A percentile compares a stretch with the other conserved stretches of the same genome.
Conservation (phyloP, 2,329 filamentous ascomycete species). For the Didymella pinodella region DNA sequence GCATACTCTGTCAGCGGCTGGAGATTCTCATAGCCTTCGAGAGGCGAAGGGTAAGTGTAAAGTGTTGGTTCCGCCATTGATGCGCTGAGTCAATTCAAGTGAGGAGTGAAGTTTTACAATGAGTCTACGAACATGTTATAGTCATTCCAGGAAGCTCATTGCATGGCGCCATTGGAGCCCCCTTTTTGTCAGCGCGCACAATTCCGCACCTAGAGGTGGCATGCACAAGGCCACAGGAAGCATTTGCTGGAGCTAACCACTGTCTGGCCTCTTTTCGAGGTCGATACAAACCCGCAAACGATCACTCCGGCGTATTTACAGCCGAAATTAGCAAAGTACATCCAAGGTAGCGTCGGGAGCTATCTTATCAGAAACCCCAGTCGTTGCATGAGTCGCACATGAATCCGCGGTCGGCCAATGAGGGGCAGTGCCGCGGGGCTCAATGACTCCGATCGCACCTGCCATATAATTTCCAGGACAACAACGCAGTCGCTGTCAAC, state of each 20-base stretch:
- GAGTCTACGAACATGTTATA: neutral
- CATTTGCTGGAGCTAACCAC: neutral
- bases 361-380: conserved; percentile 31
- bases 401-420: conserved; percentile 22
- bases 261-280: neutral
- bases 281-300: neutral
- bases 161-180: conserved; percentile 13
- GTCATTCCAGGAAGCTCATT: neutral
- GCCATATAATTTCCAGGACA: conserved; percentile 38
- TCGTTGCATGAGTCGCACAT: conserved; percentile 33
- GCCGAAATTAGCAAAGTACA: neutral
- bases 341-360: conserved; percentile 3
- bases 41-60: conserved; percentile 64
- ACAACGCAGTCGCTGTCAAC: conserved; percentile 28
- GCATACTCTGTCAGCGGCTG: conserved; percentile 60
- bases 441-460: conserved; percentile 30
- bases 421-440: conserved; percentile 27
- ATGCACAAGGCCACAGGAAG: conserved; percentile 18
- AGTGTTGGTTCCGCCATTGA: conserved; percentile 53
- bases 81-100: conserved; percentile 18
- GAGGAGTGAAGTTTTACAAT: neutral
- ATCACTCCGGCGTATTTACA: neutral
- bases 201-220: conserved; percentile 10
- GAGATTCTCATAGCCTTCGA: conserved; percentile 66
- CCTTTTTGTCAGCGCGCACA: conserved; percentile 18